Conservation (phyloP, 345 rosid genomes). For the Eucalyptus rudis region DNA sequence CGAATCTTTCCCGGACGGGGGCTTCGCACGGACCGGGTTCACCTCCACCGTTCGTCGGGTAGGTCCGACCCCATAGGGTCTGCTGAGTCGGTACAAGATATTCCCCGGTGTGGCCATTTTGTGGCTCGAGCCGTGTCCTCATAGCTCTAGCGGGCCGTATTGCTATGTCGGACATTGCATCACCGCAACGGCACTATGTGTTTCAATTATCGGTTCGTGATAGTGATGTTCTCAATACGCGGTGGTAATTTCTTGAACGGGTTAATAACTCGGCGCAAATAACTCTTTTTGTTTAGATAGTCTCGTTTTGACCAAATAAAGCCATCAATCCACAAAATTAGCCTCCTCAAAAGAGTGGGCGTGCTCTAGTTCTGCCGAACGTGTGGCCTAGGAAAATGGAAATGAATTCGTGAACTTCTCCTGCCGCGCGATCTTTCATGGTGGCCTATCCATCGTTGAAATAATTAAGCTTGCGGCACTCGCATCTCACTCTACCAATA, state of each 20-base stretch:
- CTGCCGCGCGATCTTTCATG: neutral
- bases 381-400: neutral
- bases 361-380: neutral
- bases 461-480: accelerated
- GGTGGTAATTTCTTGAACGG: neutral
- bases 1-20: neutral
- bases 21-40: neutral
- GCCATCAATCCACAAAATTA: neutral
- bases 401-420: neutral
- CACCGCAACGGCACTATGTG: accelerated
- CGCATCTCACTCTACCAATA: neutral
- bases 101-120: neutral
- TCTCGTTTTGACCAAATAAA: neutral
- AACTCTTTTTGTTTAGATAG: neutral
- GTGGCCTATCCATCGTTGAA: neutral
- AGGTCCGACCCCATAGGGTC: neutral
- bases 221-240: accelerated
- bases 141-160: accelerated
- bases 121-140: neutral
- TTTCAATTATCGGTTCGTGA: neutral
- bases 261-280: accelerated
- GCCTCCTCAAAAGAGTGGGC: neutral
- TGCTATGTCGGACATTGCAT: accelerated
- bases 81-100: neutral
- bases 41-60: neutral